A percentile compares a stretch with the other conserved stretches of the same genome.
These are phyloP conservation scores for Phytophthora agathidicida DNA, from an alignment of 352 stramenopile genomes.

Conservation along the genomic window DNA sequence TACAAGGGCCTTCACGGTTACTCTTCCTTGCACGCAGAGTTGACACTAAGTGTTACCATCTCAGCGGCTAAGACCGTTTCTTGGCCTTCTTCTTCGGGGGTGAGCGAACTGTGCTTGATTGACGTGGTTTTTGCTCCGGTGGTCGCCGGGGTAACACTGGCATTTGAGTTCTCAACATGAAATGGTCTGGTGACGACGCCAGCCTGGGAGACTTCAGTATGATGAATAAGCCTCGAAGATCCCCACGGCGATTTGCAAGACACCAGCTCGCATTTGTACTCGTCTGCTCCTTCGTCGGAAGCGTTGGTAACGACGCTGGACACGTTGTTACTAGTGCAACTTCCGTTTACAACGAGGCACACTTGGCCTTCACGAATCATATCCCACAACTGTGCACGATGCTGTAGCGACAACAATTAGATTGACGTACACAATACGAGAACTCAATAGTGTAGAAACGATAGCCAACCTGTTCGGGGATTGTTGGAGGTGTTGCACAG, in stretches of 20 bases:
- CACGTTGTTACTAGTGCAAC: constrained; percentile 31
- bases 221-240: constrained; percentile 37
- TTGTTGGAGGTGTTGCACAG: not conserved
- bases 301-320: constrained; percentile 44
- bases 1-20: not conserved
- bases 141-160: not conserved
- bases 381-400: constrained; percentile 40
- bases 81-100: constrained; percentile 39
- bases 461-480: constrained; percentile 37
- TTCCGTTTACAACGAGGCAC: constrained; percentile 44
- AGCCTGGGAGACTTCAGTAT: constrained; percentile 50
- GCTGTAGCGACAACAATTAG: constrained; percentile 17
- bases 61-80: constrained; percentile 39
- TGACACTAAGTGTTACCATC: constrained; percentile 39
- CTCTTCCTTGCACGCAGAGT: constrained; percentile 4
- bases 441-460: not conserved
- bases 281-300: constrained; percentile 39
- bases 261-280: constrained; percentile 70
- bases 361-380: constrained; percentile 45
- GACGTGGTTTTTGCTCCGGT: not conserved
- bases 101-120: constrained; percentile 14
- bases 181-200: constrained; percentile 43
- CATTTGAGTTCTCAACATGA: constrained; percentile 11
- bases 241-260: constrained; percentile 52
- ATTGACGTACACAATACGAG: not conserved